A percentile compares a stretch with the other conserved stretches of the same genome.
These are phyloP conservation scores for Nyctanthes arbortristis DNA, from an alignment of 257 asterid genomes.

Conservation along the genomic window DNA sequence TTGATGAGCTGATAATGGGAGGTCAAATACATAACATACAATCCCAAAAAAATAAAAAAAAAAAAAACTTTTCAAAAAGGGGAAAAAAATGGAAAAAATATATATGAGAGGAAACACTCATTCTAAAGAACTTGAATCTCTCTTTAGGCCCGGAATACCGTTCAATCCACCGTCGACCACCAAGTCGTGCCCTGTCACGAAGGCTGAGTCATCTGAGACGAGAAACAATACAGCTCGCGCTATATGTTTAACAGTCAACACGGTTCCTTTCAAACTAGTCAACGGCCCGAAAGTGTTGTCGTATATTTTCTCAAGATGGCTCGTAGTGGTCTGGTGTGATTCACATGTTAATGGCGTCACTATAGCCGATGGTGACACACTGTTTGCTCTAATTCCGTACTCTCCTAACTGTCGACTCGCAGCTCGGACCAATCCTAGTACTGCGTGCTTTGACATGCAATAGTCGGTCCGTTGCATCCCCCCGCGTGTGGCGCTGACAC, in stretches of 20 bases:
- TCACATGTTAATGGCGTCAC: constrained; percentile 24
- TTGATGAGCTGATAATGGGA: too few species aligned
- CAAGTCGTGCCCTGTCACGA: too few species aligned
- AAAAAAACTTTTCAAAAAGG: too few species aligned
- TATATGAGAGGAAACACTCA: too few species aligned
- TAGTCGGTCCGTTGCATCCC: constrained; percentile 28
- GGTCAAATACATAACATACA: too few species aligned
- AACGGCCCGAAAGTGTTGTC: constrained; percentile 12
- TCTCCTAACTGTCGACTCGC: constrained; percentile 37
- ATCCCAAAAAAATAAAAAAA: too few species aligned
- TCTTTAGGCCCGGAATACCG: too few species aligned
- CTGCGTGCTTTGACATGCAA: constrained; percentile 41
- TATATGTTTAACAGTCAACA: constrained; percentile 22
- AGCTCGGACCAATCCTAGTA: constrained; percentile 40
- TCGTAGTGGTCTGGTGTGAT: background rate
- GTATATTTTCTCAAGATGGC: background rate
- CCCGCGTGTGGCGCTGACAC: constrained; percentile 19
- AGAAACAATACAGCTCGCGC: constrained; percentile 36
- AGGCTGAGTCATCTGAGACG: constrained; percentile 36
- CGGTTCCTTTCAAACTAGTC: constrained; percentile 31
- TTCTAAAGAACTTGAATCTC: too few species aligned
- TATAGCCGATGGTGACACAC: constrained; percentile 37
- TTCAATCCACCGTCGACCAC: constrained; percentile 40
- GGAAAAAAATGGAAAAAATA: too few species aligned
- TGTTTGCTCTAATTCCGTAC: constrained; percentile 43